Percentiles rank a stretch among this genome's conserved stretches.
Evolutionary conservation across 306 rosid genomes (phyloP).

Genomic region (Neltuma alba): DNA sequence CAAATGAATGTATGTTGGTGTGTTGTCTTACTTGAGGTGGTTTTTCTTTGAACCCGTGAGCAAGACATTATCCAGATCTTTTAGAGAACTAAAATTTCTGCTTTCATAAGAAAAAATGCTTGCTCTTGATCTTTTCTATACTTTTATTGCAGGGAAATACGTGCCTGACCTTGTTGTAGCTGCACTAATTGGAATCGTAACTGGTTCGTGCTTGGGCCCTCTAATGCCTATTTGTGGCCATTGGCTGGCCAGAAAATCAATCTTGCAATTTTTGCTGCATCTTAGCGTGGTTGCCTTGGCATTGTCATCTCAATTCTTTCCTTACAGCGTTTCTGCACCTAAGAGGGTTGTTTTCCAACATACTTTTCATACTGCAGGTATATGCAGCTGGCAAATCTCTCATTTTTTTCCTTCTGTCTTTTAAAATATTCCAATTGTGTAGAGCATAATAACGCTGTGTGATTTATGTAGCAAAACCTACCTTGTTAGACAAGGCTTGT

Average conservation of each 20-base stretch:
- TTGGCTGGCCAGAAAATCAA: constrained; percentile 84
- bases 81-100: constrained; percentile 10
- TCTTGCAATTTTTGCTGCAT: constrained; percentile 78
- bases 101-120: constrained; percentile 18
- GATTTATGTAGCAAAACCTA: not conserved
- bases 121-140: constrained; percentile 32
- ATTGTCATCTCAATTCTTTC: constrained; percentile 88
- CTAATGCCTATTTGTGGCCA: constrained; percentile 76
- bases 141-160: constrained; percentile 64
- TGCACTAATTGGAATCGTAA: constrained; percentile 68
- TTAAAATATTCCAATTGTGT: not conserved
- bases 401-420: not conserved
- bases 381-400: constrained; percentile 32
- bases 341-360: constrained; percentile 89
- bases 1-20: constrained; percentile 5
- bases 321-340: constrained; percentile 82
- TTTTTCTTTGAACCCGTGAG: constrained; percentile 26
- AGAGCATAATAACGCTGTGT: not conserved
- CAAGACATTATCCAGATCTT: constrained; percentile 7
- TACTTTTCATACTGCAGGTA: constrained; percentile 79
- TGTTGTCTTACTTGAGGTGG: constrained; percentile 22
- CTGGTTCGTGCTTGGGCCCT: constrained; percentile 88
- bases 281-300: constrained; percentile 76
- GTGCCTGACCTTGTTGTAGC: constrained; percentile 82
- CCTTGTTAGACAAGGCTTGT: not conserved